Base-by-base conservation (phyloP, 805 yeast genomes). In the Candida boleticola region DNA sequence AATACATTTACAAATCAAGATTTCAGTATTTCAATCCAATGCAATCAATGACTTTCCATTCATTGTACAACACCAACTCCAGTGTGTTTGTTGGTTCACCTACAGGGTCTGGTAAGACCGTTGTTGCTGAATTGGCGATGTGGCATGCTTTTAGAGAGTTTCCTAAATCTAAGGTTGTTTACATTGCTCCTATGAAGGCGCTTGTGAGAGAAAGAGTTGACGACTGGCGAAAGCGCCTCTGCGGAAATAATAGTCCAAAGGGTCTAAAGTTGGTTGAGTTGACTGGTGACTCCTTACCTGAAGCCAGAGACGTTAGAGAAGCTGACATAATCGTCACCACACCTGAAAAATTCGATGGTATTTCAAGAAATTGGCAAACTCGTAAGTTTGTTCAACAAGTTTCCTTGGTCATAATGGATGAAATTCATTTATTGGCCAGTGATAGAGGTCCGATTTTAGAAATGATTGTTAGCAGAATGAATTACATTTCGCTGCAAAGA, bases 81-180 rank as follows among this genome's bases (percentile, higher is more conserved):
- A 86, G 85, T 58, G 90, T 85, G 0, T 86, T 93, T 61, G 87
- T 93, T 35, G 99, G 99, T 7, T 89, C 98, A 0, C 99, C 99
- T 2, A 93, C 99, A 2, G 99, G 99, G 19, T 92, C 97, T 0
- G 99, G 99, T 51, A 93, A 93, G 62, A 93, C 99, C 0, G 85
- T 93, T 26, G 98, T 95, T 22, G 96, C 98, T 0, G 99, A 93
- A 58, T 64, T 93, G 42, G 98, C 98, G 0, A 87, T 93, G 13
- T 93, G 98, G 97, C 92, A 89, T 59, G 97, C 99, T 0, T 85
- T 92, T 60, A 79, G 76, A 36, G 84, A 85, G 36, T 81, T 74
- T 44, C 97, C 97, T 0, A 79, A 82, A 9, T 79, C 88, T 1
- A 89, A 89, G 51, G 74, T 87, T 20, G 92, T 86, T 5, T 86